A percentile compares a stretch with the other conserved stretches of the same genome.
These are phyloP conservation scores for Trametes versicolor DNA, from an alignment of 1,284 basidiomycete genomes.

Conservation along the genomic window DNA sequence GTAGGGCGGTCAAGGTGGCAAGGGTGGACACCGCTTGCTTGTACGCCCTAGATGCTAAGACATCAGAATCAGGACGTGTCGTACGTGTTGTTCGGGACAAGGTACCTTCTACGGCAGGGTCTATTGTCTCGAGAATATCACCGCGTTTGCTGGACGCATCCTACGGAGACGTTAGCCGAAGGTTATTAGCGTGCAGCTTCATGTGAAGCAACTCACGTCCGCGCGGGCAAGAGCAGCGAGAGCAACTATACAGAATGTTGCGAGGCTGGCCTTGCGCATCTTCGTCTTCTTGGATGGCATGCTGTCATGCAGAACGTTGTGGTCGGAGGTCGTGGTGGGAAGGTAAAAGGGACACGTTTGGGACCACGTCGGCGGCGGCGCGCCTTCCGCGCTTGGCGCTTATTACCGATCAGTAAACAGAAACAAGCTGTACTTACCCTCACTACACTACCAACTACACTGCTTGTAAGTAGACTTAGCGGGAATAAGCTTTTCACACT, in stretches of 20 bases:
- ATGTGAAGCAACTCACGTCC: constrained; percentile 17
- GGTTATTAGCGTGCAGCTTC: background rate
- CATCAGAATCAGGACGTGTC: constrained; percentile 32
- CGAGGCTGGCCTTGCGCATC: constrained; percentile 41
- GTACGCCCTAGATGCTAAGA: constrained; percentile 72
- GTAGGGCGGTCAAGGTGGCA: constrained; percentile 65
- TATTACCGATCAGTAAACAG: background rate
- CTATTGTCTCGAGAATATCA: constrained; percentile 32
- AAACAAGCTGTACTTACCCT: no score
- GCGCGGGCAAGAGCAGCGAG: constrained; percentile 39
- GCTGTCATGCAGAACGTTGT: background rate
- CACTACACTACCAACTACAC: no score
- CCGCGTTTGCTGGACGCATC: constrained; percentile 16
- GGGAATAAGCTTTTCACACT: no score
- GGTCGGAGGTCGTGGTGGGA: constrained; percentile 3
- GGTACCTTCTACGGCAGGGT: constrained; percentile 41
- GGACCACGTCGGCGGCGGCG: constrained; percentile 5
- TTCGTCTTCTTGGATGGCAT: constrained; percentile 23
- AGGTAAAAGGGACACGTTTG: background rate
- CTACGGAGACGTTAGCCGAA: constrained; percentile 3
- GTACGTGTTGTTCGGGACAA: background rate
- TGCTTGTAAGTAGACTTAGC: no score
- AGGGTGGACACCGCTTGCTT: constrained; percentile 74
- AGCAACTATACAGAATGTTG: constrained; percentile 42
- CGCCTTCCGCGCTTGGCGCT: background rate